Evolutionary conservation across 73 alveolate genomes (phyloP).

Genomic region (Tetrahymena borealis): DNA sequence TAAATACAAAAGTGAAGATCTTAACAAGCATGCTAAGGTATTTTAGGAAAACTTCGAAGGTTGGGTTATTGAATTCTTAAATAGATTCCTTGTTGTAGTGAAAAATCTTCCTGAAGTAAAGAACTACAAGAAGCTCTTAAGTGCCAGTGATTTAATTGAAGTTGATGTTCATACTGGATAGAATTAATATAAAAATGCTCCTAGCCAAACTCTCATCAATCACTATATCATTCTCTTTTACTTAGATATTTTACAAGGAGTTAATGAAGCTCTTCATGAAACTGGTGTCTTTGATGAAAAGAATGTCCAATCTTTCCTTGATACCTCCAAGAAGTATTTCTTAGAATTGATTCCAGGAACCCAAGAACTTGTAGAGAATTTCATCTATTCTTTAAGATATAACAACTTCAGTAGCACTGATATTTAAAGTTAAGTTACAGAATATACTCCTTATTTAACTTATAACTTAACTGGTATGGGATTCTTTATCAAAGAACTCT

Average conservation of each 20-base stretch:
- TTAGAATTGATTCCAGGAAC: neutral
- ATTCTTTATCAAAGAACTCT: neutral
- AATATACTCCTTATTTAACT: neutral
- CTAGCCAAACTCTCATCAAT: neutral
- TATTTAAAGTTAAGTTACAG: neutral
- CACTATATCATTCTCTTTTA: neutral
- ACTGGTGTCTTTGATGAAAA: neutral
- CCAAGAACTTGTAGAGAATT: neutral
- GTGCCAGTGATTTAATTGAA: neutral
- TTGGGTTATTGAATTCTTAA: neutral
- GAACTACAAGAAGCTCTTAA: neutral
- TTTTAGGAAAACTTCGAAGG: neutral
- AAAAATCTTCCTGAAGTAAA: neutral
- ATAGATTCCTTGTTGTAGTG: neutral
- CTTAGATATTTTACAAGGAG: neutral
- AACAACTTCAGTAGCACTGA: neutral
- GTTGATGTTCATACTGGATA: neutral
- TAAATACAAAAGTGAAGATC: neutral
- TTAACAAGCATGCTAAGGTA: neutral
- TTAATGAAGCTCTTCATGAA: neutral
- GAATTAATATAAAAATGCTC: neutral
- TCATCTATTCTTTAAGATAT: neutral
- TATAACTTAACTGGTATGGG: neutral
- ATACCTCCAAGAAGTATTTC: neutral
- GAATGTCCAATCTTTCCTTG: neutral